Conservation (phyloP, 2,329 filamentous ascomycete genomes). For the Epicoccum nigrum region DNA sequence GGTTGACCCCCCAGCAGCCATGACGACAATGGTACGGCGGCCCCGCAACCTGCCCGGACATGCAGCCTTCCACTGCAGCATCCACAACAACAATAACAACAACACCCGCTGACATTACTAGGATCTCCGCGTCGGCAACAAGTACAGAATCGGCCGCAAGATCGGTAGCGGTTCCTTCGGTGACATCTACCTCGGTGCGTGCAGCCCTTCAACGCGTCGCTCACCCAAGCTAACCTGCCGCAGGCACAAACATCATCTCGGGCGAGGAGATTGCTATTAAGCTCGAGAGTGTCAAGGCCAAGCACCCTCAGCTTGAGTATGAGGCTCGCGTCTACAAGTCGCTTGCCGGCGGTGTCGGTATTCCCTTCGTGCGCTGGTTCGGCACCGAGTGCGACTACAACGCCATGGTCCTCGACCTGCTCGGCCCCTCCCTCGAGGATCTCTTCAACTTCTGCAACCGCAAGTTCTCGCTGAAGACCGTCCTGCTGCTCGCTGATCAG, state of each 20-base stretch:
- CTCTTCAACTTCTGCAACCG: conserved; percentile 99
- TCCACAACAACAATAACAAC: too few species aligned
- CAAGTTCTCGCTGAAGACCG: conserved; percentile 99
- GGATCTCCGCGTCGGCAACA: conserved; percentile 99
- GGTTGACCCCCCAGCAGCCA: conserved; percentile 49
- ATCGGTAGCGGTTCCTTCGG: conserved; percentile 97
- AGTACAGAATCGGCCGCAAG: conserved; percentile 99
- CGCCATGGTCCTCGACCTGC: conserved; percentile 97
- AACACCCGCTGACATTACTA: conserved; percentile 56
- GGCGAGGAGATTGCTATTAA: conserved; percentile 99
- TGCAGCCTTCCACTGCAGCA: conserved; percentile 20
- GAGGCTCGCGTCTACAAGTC: conserved; percentile 91
- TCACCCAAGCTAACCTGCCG: conserved; percentile 24
- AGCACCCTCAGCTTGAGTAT: conserved; percentile 98
- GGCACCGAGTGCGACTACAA: conserved; percentile 99
- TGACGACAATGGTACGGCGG: conserved; percentile 67
- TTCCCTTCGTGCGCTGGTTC: conserved; percentile 99
- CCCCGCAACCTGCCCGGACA: conserved; percentile 41
- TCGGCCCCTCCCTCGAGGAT: conserved; percentile 94
- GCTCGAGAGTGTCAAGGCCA: conserved; percentile 98
- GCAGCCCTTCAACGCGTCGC: conserved; percentile 1
- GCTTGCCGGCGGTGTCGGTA: conserved; percentile 94
- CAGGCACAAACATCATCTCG: conserved; percentile 98
- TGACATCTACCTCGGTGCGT: conserved; percentile 88
- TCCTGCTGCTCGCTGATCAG: conserved; percentile 94